Percentiles rank a stretch among this genome's conserved stretches.
These are phyloP conservation scores for Cladosporium sp. DNA, from an alignment of 2,329 filamentous ascomycete genomes.

Conservation along the genomic window DNA sequence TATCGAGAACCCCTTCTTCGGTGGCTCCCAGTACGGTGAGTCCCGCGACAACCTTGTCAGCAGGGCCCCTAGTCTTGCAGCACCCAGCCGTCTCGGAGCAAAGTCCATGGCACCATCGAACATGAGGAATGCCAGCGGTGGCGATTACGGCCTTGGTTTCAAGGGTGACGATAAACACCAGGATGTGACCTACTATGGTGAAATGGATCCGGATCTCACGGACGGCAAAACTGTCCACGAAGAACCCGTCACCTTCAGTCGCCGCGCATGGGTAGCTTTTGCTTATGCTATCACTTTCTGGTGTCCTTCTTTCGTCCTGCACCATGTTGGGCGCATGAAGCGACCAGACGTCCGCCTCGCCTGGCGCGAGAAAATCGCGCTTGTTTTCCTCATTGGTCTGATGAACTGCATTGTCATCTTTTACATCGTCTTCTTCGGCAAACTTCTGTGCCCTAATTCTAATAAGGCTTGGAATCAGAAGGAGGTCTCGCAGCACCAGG, in stretches of 20 bases:
- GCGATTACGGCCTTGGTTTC: conserved; percentile 82
- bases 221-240: conserved; percentile 73
- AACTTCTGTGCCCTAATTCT: conserved; percentile 80
- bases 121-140: conserved; percentile 45
- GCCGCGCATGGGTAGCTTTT: conserved; percentile 73
- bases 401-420: conserved; percentile 81
- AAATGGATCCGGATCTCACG: conserved; percentile 72
- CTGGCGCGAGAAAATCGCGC: conserved; percentile 90
- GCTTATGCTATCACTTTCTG: conserved; percentile 89
- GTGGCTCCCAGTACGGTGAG: conserved; percentile 35
- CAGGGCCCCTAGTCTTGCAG: conserved; percentile 42
- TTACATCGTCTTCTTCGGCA: conserved; percentile 85
- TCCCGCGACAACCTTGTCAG: conserved; percentile 67
- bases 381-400: conserved; percentile 74
- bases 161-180: conserved; percentile 79
- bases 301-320: conserved; percentile 82
- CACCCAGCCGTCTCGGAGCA: conserved; percentile 38
- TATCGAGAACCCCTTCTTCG: conserved; percentile 33
- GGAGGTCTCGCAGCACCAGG: conserved; percentile 67
- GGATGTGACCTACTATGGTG: conserved; percentile 69
- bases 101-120: conserved; percentile 57
- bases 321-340: conserved; percentile 89
- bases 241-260: conserved; percentile 56
- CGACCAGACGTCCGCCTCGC: conserved; percentile 94
- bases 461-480: conserved; percentile 79